Percentiles rank a stretch among this genome's conserved stretches.
These are phyloP conservation scores for Aspergillus affinis DNA, from an alignment of 495 filamentous ascomycete genomes.

Conservation along the genomic window DNA sequence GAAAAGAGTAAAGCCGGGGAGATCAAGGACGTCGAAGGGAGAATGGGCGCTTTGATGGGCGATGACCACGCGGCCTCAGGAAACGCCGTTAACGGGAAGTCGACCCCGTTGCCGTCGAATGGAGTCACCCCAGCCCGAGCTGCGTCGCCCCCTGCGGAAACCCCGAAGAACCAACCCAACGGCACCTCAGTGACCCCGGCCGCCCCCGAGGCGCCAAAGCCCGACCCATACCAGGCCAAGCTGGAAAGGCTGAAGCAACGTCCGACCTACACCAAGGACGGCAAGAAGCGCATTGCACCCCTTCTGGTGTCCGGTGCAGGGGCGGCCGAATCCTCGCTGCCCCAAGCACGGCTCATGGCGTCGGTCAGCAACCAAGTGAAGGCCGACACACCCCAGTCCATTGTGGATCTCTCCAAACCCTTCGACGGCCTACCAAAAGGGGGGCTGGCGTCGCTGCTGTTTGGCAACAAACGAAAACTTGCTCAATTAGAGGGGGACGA, in stretches of 20 bases:
- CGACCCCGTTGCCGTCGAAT: constrained; percentile 36
- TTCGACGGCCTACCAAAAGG: constrained; percentile 92
- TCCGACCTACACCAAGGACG: constrained; percentile 93
- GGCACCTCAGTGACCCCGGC: constrained; percentile 32
- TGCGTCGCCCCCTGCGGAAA: constrained; percentile 35
- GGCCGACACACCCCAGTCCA: constrained; percentile 76
- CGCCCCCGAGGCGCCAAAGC: constrained; percentile 52
- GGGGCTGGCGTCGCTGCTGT: constrained; percentile 76
- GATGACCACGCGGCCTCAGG: constrained; percentile 51
- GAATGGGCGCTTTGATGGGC: constrained; percentile 98
- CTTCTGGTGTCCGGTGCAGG: constrained; percentile 84
- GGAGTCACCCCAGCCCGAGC: constrained; percentile 42
- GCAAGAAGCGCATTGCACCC: constrained; percentile 92
- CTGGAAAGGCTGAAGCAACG: constrained; percentile 82
- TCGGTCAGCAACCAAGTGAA: constrained; percentile 57
- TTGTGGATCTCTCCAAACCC: constrained; percentile 89
- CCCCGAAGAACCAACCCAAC: constrained; percentile 40
- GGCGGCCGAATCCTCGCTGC: constrained; percentile 80
- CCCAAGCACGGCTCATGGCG: constrained; percentile 77
- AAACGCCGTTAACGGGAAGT: constrained; percentile 44
- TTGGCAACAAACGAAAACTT: constrained; percentile 91
- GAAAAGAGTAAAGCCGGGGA: constrained; percentile 91
- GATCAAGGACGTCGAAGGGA: constrained; percentile 80
- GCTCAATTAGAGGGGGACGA: constrained; percentile 64
- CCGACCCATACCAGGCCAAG: constrained; percentile 63